Evolutionary conservation across 192 early-diverging fungal species (phyloP), one percentile per base, ranked within the genome.

Genomic region (Gryganskiella cystojenkinii): DNA sequence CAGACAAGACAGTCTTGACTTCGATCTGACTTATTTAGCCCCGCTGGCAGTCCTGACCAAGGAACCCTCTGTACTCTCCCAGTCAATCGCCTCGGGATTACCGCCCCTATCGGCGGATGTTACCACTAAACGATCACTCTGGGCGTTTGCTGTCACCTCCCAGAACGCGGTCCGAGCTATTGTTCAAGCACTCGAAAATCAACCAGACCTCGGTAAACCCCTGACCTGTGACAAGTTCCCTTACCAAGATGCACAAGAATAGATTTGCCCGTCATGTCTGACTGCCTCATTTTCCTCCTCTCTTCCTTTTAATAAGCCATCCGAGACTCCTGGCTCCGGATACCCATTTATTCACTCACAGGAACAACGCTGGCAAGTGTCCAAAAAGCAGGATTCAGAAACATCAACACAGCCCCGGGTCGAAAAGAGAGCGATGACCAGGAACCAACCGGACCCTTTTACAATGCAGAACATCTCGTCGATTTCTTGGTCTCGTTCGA

Each of bases 121-220:
- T 5, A 9, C 37, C 37, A 9, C 37, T 13, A 40, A 9, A 13
- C 7, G 7, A 40, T 40, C 7, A 9, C 7, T 76, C 19, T 76
- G 73, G 73, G 73, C 73, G 0, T 76, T 76, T 45, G 73, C 65
- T 1, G 53, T 76, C 14, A 76, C 73, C 0, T 76, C 73, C 3
- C 73, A 76, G 27, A 76, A 76, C 9, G 64, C 73, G 0, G 73
- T 68, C 11, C 34, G 15, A 20, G 64, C 73, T 13, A 13, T 68
- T 0, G 60, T 57, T 30, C 34, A 51, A 3, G 65, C 65, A 7
- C 44, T 76, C 3, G 43, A 44, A n/a, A 33, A n/a, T 31, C 73
- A 76, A 52, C 24, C 46, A 24, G 65, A 76, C 27, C 37, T 34
- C 27, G 73, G 73, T 64, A 64, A 5, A 37, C 22, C 10, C 15